phyloP scores from a whole-genome alignment of 441 rosid species.

The Erysimum pusillum region DNA sequence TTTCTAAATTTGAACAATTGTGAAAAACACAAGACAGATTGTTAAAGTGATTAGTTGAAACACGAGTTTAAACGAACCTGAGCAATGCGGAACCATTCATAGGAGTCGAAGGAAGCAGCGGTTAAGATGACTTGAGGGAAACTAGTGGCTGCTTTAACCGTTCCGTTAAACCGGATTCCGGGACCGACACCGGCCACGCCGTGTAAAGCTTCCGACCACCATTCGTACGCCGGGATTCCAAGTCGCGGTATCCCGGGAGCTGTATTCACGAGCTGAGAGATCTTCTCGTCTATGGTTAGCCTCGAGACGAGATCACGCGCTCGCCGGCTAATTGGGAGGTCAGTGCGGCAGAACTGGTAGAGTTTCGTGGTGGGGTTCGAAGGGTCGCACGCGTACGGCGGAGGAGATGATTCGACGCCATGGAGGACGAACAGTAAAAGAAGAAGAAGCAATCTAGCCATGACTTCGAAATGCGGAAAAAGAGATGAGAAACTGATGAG shows the following conservation, averaged over 20 bases:
- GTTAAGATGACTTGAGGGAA: conserved; percentile 86
- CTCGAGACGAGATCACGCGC: conserved; percentile 70
- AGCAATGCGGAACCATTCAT: conserved; percentile 79
- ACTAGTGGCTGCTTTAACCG: conserved; percentile 69
- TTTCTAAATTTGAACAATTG: neutral
- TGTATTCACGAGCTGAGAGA: conserved; percentile 71
- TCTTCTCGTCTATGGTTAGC: conserved; percentile 74
- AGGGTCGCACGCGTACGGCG: conserved; percentile 67
- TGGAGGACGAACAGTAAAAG: conserved; percentile 1
- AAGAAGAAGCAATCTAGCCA: conserved; percentile 26
- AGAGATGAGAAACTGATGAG: conserved; percentile 1
- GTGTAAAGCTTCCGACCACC: conserved; percentile 94
- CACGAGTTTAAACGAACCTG: conserved; percentile 48
- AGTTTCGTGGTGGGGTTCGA: conserved; percentile 55
- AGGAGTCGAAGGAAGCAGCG: conserved; percentile 76
- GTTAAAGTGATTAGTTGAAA: neutral
- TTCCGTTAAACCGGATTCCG: conserved; percentile 69
- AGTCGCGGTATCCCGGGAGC: conserved; percentile 72
- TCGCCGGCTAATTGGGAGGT: conserved; percentile 57
- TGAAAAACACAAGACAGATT: neutral
- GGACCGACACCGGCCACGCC: conserved; percentile 60
- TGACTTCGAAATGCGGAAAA: conserved; percentile 45
- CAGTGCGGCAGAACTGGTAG: conserved; percentile 63
- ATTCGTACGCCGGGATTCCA: conserved; percentile 73
- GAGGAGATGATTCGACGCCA: conserved; percentile 21